Base-by-base conservation (phyloP, 1,284 basidiomycete genomes). In the Athelia sp. region DNA sequence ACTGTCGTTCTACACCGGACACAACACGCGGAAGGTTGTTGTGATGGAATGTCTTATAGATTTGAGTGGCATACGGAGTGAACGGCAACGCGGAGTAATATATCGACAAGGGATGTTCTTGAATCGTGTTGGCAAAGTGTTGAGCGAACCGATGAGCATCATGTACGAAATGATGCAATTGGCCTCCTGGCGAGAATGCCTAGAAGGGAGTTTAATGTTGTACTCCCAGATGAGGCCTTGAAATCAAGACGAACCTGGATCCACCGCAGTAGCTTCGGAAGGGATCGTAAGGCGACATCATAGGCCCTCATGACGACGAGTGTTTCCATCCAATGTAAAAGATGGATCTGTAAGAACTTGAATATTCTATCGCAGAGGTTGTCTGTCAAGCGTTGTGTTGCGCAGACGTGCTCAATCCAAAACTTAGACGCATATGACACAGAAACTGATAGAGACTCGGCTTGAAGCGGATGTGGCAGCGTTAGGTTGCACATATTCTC, bases 41-140 rank as follows among this genome's bases (percentile, higher is more conserved):
- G 19, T 40, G 36, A 40, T 40, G n/a, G n/a, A 40, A 40, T 40
- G n/a, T 40, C n/a, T 40, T 21, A n/a, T 40, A 40, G 36, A 40
- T 40, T 6, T 6, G 6, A n/a, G 36, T 40, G n/a, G 6, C n/a
- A 4, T n/a, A 9, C 6, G 36, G 36, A n/a, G 36, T 40, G 36
- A 40, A 40, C 4, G 36, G 36, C 36, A 40, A 40, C n/a, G 36
- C 36, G 6, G n/a, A 17, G 8, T 8, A 4, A 21, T 40, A 40
- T 4, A 40, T 9, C 36, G n/a, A 40, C n/a, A 40, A n/a, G 6
- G 36, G 36, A 21, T 40, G 36, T 40, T 40, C 36, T 21, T 21
- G n/a, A 40, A 40, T 40, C 8, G 36, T 40, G 4, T n/a, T n/a
- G 8, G 36, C 36, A 21, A 40, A 40, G 36, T 40, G n/a, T 40